These are phyloP conservation scores for Thelonectria rubi DNA, from an alignment of 2,329 filamentous ascomycete species.

Conservation along the genomic window DNA sequence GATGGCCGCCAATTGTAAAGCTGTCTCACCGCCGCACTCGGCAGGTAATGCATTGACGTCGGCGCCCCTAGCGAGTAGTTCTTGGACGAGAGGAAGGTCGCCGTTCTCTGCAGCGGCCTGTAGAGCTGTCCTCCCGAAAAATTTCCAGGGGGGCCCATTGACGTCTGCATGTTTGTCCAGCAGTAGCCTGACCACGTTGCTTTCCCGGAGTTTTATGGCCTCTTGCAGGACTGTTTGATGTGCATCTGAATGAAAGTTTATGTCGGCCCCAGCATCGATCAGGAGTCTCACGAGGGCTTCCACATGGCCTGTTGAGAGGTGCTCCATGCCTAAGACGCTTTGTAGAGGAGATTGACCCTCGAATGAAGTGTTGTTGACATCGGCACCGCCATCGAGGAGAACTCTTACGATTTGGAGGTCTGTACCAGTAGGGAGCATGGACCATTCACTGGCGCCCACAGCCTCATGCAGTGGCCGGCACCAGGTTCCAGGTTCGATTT, in stretches of 20 bases:
- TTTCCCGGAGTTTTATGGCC: slow-evolving; percentile 4
- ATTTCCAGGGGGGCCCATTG: background rate
- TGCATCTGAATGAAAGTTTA: slow-evolving; percentile 32
- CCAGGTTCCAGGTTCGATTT: background rate
- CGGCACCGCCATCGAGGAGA: slow-evolving; percentile 31
- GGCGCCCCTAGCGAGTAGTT: background rate
- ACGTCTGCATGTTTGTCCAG: background rate
- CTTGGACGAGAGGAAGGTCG: background rate
- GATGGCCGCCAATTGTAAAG: slow-evolving; percentile 12
- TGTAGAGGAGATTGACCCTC: too few relatives aligned
- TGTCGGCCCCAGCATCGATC: slow-evolving; percentile 42
- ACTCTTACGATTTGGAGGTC: background rate
- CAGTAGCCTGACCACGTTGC: slow-evolving; percentile 1
- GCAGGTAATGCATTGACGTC: background rate
- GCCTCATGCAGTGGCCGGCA: background rate
- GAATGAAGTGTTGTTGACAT: slow-evolving; percentile 2
- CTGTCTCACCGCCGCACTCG: background rate
- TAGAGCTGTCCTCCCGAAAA: slow-evolving; percentile 1
- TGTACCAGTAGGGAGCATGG: background rate
- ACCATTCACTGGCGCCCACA: too few relatives aligned
- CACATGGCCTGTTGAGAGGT: background rate
- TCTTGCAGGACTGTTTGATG: slow-evolving; percentile 33
- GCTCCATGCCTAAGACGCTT: too few relatives aligned
- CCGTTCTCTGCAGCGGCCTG: background rate
- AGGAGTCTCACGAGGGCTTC: slow-evolving; percentile 40